These are phyloP conservation scores for Apiospora rasikravindrae DNA, from an alignment of 2,329 filamentous ascomycete species.

Conservation along the genomic window DNA sequence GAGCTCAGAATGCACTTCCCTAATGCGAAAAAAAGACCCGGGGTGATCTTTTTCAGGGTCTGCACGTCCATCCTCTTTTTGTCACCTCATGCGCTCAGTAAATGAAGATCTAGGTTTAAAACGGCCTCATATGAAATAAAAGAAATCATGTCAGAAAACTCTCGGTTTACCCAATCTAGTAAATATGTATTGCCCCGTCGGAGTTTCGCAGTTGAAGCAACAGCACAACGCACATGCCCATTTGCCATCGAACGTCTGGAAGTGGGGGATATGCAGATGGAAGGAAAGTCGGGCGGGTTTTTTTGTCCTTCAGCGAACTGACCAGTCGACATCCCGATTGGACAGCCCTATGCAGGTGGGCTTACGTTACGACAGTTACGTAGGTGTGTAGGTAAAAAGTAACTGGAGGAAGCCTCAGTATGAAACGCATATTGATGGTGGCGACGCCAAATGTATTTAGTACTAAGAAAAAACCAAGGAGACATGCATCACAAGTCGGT, in stretches of 20 bases:
- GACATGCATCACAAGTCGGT: too few relatives aligned
- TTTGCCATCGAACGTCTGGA: neutral
- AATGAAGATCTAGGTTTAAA: neutral
- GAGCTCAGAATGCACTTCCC: neutral
- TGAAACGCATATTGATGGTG: neutral
- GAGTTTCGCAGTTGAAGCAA: neutral
- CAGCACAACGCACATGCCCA: neutral
- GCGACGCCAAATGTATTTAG: neutral
- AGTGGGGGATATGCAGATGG: neutral
- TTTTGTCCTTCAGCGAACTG: neutral
- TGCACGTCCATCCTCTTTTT: neutral
- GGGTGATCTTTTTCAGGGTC: neutral
- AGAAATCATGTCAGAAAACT: neutral
- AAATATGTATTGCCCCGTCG: neutral
- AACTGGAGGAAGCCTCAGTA: neutral
- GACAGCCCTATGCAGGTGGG: conserved; percentile 16
- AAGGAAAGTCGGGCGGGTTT: neutral
- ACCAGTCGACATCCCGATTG: neutral
- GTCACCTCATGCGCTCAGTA: neutral
- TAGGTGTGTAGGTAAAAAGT: neutral
- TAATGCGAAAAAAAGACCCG: neutral
- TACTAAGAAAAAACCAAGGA: neutral
- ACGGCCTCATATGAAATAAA: neutral
- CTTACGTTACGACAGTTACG: conserved; percentile 3
- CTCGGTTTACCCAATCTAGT: neutral